Evolutionary conservation across 1,284 basidiomycete species (phyloP).

Genomic region (Meripilus lineatus): DNA sequence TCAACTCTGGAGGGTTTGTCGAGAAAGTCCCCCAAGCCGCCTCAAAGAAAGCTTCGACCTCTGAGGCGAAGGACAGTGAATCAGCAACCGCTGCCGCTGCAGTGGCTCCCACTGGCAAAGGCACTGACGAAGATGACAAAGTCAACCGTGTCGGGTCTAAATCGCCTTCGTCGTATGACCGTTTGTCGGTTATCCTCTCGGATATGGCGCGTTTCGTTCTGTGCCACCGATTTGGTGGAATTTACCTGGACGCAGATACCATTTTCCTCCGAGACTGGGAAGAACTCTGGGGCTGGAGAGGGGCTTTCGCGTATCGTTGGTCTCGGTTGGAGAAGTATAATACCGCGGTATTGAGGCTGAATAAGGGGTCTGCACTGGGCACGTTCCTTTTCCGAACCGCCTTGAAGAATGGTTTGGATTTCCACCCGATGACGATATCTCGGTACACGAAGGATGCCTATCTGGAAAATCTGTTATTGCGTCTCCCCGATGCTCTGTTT

Average conservation of each 20-base stretch:
- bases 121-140: conserved; percentile 37
- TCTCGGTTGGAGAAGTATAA: conserved; percentile 63
- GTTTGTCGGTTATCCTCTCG: conserved; percentile 60
- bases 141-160: conserved; percentile 52
- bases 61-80: conserved; percentile 16
- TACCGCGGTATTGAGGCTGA: conserved; percentile 63
- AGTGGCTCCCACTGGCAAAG: conserved; percentile 16
- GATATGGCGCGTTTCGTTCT: conserved; percentile 70
- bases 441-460: conserved; percentile 58
- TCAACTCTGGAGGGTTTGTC: conserved; percentile 62
- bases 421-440: conserved; percentile 66
- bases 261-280: conserved; percentile 70
- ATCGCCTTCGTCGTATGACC: conserved; percentile 53
- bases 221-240: conserved; percentile 64
- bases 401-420: conserved; percentile 62
- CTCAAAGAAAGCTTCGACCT: conserved; percentile 14
- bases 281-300: conserved; percentile 66
- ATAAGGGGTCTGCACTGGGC: conserved; percentile 58
- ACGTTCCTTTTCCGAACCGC: conserved; percentile 66
- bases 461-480: conserved; percentile 53
- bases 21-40: conserved; percentile 35
- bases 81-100: background rate
- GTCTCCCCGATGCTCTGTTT: conserved; percentile 65
- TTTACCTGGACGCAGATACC: conserved; percentile 72
- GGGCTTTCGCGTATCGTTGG: conserved; percentile 70